Evolutionary conservation across 441 rosid species (phyloP).

Genomic region (Populus tomentosa): DNA sequence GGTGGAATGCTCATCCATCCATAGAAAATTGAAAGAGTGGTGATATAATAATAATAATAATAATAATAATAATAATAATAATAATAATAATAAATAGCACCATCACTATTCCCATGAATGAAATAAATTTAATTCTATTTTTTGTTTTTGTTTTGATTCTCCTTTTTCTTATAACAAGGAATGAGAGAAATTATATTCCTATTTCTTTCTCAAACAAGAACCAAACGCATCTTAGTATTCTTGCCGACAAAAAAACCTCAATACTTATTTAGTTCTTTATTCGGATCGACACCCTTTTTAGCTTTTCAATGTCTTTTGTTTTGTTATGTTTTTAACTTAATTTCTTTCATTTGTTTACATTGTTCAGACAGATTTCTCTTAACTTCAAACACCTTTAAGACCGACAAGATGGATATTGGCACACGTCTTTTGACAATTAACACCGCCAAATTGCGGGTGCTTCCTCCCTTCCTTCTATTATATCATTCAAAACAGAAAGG

Average conservation of each 20-base stretch:
- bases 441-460: neutral
- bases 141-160: neutral
- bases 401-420: conserved; percentile 14
- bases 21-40: no score
- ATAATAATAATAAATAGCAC: no score
- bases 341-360: neutral
- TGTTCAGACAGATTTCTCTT: conserved; percentile 27
- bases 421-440: conserved; percentile 10
- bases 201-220: neutral
- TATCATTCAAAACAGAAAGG: conserved; percentile 1
- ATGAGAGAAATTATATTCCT: neutral
- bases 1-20: no score
- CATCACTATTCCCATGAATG: no score
- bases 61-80: no score
- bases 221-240: neutral
- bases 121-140: no score
- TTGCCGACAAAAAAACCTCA: no score
- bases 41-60: no score
- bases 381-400: conserved; percentile 24
- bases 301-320: neutral
- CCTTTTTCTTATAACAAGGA: neutral
- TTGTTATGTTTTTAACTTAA: neutral
- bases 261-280: no score
- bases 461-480: no score
- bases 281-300: neutral